Conservation (phyloP, 495 filamentous ascomycete species). For the Tetracladium setigerum region DNA sequence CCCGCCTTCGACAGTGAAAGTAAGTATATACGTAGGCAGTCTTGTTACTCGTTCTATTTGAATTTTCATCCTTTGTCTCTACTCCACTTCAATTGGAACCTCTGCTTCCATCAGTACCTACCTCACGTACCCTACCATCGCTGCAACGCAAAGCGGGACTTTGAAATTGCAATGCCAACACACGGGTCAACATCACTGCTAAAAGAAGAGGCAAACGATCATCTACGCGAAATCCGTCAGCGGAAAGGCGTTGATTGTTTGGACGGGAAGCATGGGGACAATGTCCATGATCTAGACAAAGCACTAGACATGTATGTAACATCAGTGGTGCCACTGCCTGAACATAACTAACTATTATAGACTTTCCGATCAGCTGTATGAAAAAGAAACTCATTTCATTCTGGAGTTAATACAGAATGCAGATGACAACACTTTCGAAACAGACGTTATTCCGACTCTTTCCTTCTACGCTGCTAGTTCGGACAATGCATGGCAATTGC, state of each 20-base stretch:
- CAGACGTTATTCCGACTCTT: not conserved
- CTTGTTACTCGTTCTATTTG: too few relatives aligned
- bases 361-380: not conserved
- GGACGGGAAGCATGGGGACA: slow-evolving; percentile 4
- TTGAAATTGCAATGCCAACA: slow-evolving; percentile 8
- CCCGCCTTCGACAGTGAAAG: too few relatives aligned
- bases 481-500: not conserved
- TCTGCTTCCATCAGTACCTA: too few relatives aligned
- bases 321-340: not conserved
- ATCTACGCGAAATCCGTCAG: slow-evolving; percentile 4
- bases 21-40: too few relatives aligned
- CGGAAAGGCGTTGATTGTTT: slow-evolving; percentile 5
- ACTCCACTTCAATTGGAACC: too few relatives aligned
- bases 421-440: slow-evolving; percentile 2
- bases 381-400: slow-evolving; percentile 9
- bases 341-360: slow-evolving; percentile 3
- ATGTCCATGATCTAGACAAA: slow-evolving; percentile 5
- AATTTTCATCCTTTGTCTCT: too few relatives aligned
- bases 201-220: slow-evolving; percentile 7
- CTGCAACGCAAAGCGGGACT: too few relatives aligned
- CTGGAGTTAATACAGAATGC: not conserved
- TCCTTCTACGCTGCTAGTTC: not conserved
- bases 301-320: slow-evolving; percentile 6
- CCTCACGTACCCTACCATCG: too few relatives aligned
- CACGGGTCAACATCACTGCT: not conserved